Evolutionary conservation across 2,329 filamentous ascomycete genomes (phyloP), one percentile per base, ranked within the genome.

Genomic region (Penicillium sumatraense): DNA sequence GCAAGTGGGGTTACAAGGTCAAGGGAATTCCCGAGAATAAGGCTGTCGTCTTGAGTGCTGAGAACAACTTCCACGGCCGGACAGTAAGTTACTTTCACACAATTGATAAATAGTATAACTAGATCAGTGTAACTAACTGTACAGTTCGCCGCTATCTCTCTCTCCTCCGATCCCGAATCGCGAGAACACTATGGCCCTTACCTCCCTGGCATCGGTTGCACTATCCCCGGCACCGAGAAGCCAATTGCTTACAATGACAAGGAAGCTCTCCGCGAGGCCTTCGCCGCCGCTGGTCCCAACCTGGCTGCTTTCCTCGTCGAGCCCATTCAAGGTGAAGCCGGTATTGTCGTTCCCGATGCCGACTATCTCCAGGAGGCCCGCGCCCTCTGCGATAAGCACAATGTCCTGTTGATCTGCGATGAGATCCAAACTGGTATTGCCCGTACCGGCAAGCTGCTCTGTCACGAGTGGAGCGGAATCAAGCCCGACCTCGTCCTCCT

Each of bases 381-480:
- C 53, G 89, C 84, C 21, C 87, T 98, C 21, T 99, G 95, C 81
- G 91, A 91, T 77, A 90, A 96, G 82, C 86, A 98, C 83, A 96
- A 97, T 62, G 92, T 96, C 35, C 86, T 99, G 45, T 80, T 99
- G 71, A 98, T 99, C 75, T 96, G 91, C 75, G 95, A 99, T 74
- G 95, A 99, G 83, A 97, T 99, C 68, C 95, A 99, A 79, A 99
- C 95, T 5, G 93, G 93, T 63, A 96, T 99, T 71, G 95, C 92
- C 51, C 88, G 95, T 61, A 99, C 95, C 16, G 95, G 95, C 50
- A 90, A 89, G 70, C 89, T 99, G 80, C 86, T 99, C 51, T 96
- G 92, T 82, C 89, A 90, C 69, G 87, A 99, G 78, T 98, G 95
- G 93, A 88, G 90, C 53, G 90, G 88, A 65, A 92, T 99, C 81